Evolutionary conservation across 768 basidiomycete species (phyloP).

Genomic region (Russula foetens): DNA sequence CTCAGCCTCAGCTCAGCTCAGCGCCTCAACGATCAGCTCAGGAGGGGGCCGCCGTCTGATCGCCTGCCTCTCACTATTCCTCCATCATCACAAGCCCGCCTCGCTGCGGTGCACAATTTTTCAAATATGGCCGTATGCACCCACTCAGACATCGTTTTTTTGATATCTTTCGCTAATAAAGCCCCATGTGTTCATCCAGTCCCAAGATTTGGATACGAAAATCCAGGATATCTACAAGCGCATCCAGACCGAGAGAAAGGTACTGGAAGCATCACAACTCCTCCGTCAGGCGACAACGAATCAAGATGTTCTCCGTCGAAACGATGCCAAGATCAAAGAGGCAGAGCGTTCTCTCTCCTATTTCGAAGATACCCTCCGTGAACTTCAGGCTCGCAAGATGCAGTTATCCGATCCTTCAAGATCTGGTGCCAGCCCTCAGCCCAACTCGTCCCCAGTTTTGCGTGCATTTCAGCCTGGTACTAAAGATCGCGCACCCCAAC

Average conservation of each 20-base stretch:
- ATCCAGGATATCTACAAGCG: constrained; percentile 85
- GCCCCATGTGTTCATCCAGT: constrained; percentile 19
- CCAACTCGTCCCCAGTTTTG: constrained; percentile 8
- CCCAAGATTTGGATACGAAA: constrained; percentile 79
- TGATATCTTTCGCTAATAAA: not conserved
- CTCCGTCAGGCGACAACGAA: constrained; percentile 79
- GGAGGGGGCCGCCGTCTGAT: constrained; percentile 6
- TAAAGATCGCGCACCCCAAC: constrained; percentile 14
- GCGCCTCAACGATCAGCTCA: not conserved
- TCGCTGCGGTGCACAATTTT: not conserved
- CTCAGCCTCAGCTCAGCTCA: no score
- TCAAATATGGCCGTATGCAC: constrained; percentile 14
- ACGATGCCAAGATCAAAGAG: constrained; percentile 81
- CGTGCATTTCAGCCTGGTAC: constrained; percentile 6
- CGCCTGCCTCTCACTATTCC: not conserved
- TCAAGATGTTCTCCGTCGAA: constrained; percentile 74
- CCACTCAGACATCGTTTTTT: not conserved
- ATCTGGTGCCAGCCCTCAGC: constrained; percentile 26
- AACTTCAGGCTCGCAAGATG: constrained; percentile 72
- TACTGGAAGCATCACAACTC: constrained; percentile 75
- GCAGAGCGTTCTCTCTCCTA: constrained; percentile 77
- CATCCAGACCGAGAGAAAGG: constrained; percentile 89
- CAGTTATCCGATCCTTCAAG: constrained; percentile 48
- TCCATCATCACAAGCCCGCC: constrained; percentile 10
- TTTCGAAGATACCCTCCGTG: constrained; percentile 78